Percentiles rank a stretch among this genome's conserved stretches.
Evolutionary conservation across 129 eudicot species (phyloP).

Genomic region (Tanacetum coccineum): DNA sequence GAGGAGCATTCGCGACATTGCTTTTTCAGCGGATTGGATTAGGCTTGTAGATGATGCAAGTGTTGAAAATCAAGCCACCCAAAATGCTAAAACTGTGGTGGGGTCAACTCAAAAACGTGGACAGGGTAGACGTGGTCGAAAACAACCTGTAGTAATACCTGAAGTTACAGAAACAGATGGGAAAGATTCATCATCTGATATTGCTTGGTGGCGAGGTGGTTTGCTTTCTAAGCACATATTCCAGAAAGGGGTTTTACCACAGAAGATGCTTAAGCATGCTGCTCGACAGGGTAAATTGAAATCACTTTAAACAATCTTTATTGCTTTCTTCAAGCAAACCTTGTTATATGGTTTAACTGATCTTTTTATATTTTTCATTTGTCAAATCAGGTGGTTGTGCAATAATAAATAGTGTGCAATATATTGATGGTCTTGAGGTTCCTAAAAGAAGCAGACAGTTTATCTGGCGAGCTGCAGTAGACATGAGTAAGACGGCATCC

Average conservation of each 20-base stretch:
- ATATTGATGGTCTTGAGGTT: constrained; percentile 69
- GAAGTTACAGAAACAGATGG: constrained; percentile 49
- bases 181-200: constrained; percentile 39
- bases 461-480: constrained; percentile 92
- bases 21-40: constrained; percentile 80
- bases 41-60: constrained; percentile 59
- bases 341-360: constrained; percentile 7
- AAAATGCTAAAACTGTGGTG: constrained; percentile 35
- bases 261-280: constrained; percentile 47
- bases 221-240: constrained; percentile 59
- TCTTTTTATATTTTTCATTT: constrained; percentile 10
- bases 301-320: not conserved
- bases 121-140: constrained; percentile 74
- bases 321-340: not conserved
- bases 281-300: constrained; percentile 64
- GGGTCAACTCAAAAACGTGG: constrained; percentile 71
- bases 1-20: constrained; percentile 55
- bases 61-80: constrained; percentile 45
- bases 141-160: constrained; percentile 33
- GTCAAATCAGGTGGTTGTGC: constrained; percentile 63
- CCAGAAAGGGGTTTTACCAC: constrained; percentile 68
- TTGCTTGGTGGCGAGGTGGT: constrained; percentile 94
- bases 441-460: constrained; percentile 80
- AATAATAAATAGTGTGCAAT: constrained; percentile 57
- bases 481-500: constrained; percentile 70